A percentile compares a stretch with the other conserved stretches of the same genome.
Conservation (phyloP, 306 rosid genomes). For the Pachyrhizus erosus region DNA sequence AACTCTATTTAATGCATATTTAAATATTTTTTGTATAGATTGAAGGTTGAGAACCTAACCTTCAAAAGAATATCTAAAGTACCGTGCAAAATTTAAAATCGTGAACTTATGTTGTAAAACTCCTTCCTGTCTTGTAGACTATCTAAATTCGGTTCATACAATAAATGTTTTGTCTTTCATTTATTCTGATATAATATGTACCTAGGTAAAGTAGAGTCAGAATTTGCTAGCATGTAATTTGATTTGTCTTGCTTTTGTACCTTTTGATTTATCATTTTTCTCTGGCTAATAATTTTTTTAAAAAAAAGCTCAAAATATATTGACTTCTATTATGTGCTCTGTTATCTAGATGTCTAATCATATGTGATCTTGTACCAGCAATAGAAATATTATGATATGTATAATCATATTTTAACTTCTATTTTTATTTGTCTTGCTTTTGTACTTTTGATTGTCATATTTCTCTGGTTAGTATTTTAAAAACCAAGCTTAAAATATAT, state of each 20-base stretch:
- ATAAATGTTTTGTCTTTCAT: background rate
- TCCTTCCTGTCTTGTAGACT: conserved; percentile 26
- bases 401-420: background rate
- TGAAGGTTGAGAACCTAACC: conserved; percentile 28
- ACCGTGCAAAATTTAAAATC: conserved; percentile 18
- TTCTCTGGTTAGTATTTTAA: conserved; percentile 8
- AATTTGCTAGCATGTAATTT: conserved; percentile 25
- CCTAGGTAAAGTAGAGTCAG: conserved; percentile 9
- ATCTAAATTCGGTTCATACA: conserved; percentile 16
- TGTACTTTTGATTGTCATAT: conserved; percentile 22
- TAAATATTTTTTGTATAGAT: conserved; percentile 17
- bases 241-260: background rate
- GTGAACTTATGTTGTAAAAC: conserved; percentile 3
- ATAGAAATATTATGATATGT: conserved; percentile 57
- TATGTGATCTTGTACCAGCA: conserved; percentile 57
- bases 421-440: conserved; percentile 8
- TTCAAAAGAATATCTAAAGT: background rate
- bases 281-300: conserved; percentile 12
- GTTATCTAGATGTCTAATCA: conserved; percentile 18
- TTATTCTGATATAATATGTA: conserved; percentile 21
- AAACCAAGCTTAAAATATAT: conserved; percentile 10
- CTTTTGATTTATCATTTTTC: conserved; percentile 23
- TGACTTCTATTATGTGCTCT: conserved; percentile 13
- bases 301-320: conserved; percentile 6
- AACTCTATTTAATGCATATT: background rate